Percentiles rank a stretch among this genome's conserved stretches.
phyloP scores from a whole-genome alignment of 108 stramenopile genomes.

The Conticribra weissflogii region DNA sequence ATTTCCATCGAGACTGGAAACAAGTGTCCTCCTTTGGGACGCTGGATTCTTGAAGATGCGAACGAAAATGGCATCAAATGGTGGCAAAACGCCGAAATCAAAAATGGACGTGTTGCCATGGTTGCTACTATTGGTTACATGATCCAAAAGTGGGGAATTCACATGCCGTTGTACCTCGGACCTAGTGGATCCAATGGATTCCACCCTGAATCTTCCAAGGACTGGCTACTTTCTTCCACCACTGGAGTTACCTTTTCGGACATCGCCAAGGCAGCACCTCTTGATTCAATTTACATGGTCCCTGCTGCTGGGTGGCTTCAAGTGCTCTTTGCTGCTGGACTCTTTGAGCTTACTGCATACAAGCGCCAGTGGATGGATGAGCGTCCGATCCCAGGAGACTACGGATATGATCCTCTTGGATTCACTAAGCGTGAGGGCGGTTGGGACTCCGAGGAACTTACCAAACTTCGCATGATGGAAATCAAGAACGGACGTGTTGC shows the following conservation, averaged over 20 bases:
- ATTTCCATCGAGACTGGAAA: constrained; percentile 71
- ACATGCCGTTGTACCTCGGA: constrained; percentile 78
- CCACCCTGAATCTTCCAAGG: constrained; percentile 58
- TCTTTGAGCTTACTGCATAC: constrained; percentile 73
- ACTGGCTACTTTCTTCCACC: constrained; percentile 40
- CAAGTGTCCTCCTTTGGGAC: constrained; percentile 79
- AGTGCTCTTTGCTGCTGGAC: constrained; percentile 66
- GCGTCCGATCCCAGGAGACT: constrained; percentile 67
- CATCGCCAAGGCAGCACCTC: constrained; percentile 63
- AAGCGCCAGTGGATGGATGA: constrained; percentile 67
- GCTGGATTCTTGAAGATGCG: constrained; percentile 68
- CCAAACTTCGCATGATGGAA: constrained; percentile 75
- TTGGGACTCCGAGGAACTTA: constrained; percentile 61
- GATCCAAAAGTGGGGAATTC: constrained; percentile 72
- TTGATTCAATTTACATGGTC: constrained; percentile 74
- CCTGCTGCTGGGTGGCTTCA: constrained; percentile 71
- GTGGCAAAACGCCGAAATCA: constrained; percentile 84
- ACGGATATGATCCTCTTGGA: constrained; percentile 84
- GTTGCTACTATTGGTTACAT: constrained; percentile 78
- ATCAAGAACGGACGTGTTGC: constrained; percentile 85
- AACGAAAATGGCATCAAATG: constrained; percentile 69
- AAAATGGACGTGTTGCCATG: constrained; percentile 82
- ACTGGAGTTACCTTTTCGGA: constrained; percentile 70
- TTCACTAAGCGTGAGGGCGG: constrained; percentile 76
- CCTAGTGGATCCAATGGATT: constrained; percentile 74